These are phyloP conservation scores for Colletotrichum caudatum DNA, from an alignment of 2,329 filamentous ascomycete species.

Conservation along the genomic window DNA sequence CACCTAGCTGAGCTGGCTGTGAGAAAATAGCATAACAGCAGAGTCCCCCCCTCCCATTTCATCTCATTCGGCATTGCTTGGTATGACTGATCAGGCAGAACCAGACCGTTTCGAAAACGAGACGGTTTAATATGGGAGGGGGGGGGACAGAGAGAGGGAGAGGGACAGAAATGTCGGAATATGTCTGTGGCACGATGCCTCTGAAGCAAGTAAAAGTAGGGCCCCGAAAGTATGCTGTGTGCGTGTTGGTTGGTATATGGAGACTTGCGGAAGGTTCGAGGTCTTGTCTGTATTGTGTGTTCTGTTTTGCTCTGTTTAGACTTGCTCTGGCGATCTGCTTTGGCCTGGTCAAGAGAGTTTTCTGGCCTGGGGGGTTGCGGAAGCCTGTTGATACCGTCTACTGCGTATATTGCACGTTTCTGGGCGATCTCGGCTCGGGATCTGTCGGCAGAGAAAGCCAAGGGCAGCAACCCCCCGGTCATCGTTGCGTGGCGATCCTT, in stretches of 20 bases:
- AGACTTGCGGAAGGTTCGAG: background rate
- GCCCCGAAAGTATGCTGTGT: background rate
- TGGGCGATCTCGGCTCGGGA: background rate
- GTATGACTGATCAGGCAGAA: conserved; percentile 21
- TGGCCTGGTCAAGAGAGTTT: background rate
- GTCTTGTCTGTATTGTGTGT: background rate
- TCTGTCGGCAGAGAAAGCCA: conserved; percentile 9
- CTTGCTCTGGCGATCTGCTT: background rate
- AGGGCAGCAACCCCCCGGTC: background rate
- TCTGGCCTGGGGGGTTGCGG: background rate
- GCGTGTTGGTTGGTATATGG: background rate
- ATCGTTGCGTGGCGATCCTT: background rate
- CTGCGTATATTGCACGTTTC: background rate
- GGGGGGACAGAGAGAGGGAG: background rate
- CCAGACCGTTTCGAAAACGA: conserved; percentile 33
- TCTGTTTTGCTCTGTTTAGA: background rate
- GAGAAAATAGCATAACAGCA: no score
- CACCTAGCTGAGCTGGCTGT: conserved; percentile 19
- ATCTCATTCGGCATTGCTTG: conserved; percentile 19
- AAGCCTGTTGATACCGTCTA: background rate
- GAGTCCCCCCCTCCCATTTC: background rate
- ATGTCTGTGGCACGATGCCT: background rate
- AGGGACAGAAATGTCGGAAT: background rate
- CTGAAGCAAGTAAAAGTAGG: background rate
- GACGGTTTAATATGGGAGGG: background rate